Evolutionary conservation across 2,329 filamentous ascomycete genomes (phyloP).

Genomic region (Aureobasidium sp.): DNA sequence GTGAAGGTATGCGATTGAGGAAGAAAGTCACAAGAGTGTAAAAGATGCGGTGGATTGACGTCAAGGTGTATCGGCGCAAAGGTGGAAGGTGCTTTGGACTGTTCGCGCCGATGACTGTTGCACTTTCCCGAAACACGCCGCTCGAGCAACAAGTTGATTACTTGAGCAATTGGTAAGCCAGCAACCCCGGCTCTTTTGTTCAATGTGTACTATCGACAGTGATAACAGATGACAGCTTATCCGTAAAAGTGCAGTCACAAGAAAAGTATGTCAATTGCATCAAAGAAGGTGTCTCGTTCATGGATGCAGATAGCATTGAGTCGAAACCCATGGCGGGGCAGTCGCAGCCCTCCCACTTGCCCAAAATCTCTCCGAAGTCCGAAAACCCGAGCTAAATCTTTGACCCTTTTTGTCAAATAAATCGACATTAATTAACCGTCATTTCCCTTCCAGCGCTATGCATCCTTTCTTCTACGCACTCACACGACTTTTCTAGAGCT

Average conservation of each 20-base stretch:
- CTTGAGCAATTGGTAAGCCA: constrained; percentile 4
- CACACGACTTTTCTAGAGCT: neutral
- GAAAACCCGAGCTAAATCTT: neutral
- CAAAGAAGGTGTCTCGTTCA: neutral
- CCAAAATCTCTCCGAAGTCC: neutral
- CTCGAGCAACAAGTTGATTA: neutral
- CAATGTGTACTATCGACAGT: neutral
- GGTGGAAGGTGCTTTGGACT: neutral
- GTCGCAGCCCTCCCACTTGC: neutral
- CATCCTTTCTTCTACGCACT: too few relatives aligned
- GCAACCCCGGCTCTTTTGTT: neutral
- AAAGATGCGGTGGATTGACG: neutral
- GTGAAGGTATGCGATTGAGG: neutral
- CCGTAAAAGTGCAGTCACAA: neutral
- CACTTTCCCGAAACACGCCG: neutral
- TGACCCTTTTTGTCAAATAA: neutral
- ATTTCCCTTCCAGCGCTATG: too few relatives aligned
- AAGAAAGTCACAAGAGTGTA: neutral
- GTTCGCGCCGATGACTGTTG: constrained; percentile 1
- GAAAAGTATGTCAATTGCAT: neutral
- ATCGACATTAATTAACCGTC: neutral
- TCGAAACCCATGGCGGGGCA: neutral
- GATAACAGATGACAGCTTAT: too few relatives aligned
- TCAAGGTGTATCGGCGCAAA: neutral
- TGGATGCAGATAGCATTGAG: neutral